Percentiles rank a stretch among this genome's conserved stretches.
Conservation (phyloP, 306 rosid genomes). For the Cicer chorassanicum region DNA sequence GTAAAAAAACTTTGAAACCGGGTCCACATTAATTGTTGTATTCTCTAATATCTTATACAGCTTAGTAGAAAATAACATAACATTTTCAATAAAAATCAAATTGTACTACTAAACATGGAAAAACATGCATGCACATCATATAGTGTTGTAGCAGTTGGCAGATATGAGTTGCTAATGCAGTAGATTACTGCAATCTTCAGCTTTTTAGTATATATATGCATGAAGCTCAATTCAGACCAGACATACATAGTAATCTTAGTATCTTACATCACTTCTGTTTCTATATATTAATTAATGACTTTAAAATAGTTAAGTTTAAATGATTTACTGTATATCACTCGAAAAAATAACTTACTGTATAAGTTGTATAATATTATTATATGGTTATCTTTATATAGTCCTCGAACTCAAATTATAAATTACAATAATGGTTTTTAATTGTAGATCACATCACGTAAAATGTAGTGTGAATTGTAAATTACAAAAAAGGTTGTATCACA, state of each 20-base stretch:
- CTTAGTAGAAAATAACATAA: slow-evolving; percentile 32
- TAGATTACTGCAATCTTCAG: slow-evolving; percentile 6
- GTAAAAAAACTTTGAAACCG: slow-evolving; percentile 42
- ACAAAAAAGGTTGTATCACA: too few species aligned
- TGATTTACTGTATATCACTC: background rate
- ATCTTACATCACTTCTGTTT: background rate
- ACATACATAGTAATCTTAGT: background rate
- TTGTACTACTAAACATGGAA: background rate
- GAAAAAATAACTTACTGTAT: background rate
- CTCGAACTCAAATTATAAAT: slow-evolving; percentile 27
- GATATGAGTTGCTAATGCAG: background rate
- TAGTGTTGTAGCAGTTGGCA: background rate
- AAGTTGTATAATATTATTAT: background rate
- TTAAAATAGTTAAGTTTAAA: background rate
- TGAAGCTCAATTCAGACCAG: slow-evolving; percentile 17
- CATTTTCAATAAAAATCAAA: slow-evolving; percentile 19
- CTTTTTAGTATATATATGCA: background rate
- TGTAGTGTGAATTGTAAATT: too few species aligned
- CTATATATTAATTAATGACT: too few species aligned
- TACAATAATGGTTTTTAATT: too few species aligned
- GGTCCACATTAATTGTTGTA: slow-evolving; percentile 46
- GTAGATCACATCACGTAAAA: too few species aligned
- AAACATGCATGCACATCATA: slow-evolving; percentile 10
- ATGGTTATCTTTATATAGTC: background rate
- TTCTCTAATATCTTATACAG: slow-evolving; percentile 39